Conservation (phyloP, 108 stramenopile genomes). For the Cylindrotheca closterium region DNA sequence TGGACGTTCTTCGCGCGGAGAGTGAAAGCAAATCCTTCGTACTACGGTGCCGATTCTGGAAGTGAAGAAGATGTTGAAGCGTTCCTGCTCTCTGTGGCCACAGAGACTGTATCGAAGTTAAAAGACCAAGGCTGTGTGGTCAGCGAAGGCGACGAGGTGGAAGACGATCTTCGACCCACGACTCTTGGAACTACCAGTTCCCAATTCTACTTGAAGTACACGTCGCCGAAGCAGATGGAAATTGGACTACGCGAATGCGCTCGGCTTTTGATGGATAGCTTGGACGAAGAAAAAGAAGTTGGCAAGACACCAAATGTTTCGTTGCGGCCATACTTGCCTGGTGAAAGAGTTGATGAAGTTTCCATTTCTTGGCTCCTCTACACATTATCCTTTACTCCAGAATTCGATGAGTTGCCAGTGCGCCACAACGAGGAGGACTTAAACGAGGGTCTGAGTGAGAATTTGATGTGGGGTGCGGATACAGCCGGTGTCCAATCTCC, state of each 20-base stretch:
- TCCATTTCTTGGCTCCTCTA: constrained; percentile 70
- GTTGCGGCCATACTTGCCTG: constrained; percentile 17
- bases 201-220: constrained; percentile 92
- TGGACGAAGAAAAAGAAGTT: neutral
- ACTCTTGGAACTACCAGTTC: constrained; percentile 80
- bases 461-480: constrained; percentile 82
- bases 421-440: constrained; percentile 97
- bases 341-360: constrained; percentile 32
- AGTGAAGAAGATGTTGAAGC: constrained; percentile 65
- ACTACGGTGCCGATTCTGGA: constrained; percentile 79
- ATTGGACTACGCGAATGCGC: constrained; percentile 47
- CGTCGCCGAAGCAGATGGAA: constrained; percentile 79
- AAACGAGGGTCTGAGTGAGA: constrained; percentile 89
- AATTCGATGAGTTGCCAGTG: constrained; percentile 96
- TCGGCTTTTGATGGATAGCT: constrained; percentile 31
- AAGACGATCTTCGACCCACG: constrained; percentile 45
- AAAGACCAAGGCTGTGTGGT: constrained; percentile 76
- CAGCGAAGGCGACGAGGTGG: constrained; percentile 41
- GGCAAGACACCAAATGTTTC: neutral
- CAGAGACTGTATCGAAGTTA: constrained; percentile 62
- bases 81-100: constrained; percentile 62
- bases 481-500: constrained; percentile 29
- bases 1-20: constrained; percentile 98
- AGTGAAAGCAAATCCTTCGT: constrained; percentile 93
- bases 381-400: constrained; percentile 76